These are phyloP conservation scores for Boletus subparvulus DNA, from an alignment of 768 basidiomycete species.

Conservation along the genomic window DNA sequence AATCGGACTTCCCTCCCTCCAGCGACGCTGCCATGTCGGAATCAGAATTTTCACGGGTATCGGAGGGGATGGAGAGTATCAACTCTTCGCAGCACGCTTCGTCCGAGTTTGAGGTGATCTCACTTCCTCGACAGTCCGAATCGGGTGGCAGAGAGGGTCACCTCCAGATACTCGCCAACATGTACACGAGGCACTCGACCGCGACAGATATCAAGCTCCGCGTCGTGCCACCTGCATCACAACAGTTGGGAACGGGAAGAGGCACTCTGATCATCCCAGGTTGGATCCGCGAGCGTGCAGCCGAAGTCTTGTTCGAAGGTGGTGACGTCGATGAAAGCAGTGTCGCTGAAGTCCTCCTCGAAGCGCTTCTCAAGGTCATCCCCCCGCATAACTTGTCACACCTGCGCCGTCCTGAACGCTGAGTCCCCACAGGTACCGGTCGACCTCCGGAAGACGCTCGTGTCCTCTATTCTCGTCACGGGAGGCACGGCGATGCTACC, in stretches of 20 bases:
- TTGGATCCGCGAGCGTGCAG: constrained; percentile 90
- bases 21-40: constrained; percentile 65
- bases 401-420: not conserved
- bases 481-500: constrained; percentile 93
- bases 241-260: constrained; percentile 68
- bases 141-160: constrained; percentile 23
- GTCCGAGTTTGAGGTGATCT: constrained; percentile 54
- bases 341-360: constrained; percentile 77
- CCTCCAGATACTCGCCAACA: constrained; percentile 61
- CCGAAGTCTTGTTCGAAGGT: constrained; percentile 88
- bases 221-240: constrained; percentile 63
- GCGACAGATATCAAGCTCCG: constrained; percentile 72
- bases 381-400: not conserved
- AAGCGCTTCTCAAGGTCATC: constrained; percentile 69
- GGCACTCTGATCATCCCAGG: constrained; percentile 87
- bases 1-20: constrained; percentile 42
- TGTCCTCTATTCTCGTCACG: constrained; percentile 78
- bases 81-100: constrained; percentile 50
- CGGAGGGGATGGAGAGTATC: constrained; percentile 48
- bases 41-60: constrained; percentile 60
- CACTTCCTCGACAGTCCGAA: constrained; percentile 39
- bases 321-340: constrained; percentile 88
- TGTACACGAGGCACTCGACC: constrained; percentile 76
- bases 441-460: constrained; percentile 83
- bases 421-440: constrained; percentile 66